Base-by-base conservation (phyloP, 768 basidiomycete genomes). In the Pleurotus giganteus region DNA sequence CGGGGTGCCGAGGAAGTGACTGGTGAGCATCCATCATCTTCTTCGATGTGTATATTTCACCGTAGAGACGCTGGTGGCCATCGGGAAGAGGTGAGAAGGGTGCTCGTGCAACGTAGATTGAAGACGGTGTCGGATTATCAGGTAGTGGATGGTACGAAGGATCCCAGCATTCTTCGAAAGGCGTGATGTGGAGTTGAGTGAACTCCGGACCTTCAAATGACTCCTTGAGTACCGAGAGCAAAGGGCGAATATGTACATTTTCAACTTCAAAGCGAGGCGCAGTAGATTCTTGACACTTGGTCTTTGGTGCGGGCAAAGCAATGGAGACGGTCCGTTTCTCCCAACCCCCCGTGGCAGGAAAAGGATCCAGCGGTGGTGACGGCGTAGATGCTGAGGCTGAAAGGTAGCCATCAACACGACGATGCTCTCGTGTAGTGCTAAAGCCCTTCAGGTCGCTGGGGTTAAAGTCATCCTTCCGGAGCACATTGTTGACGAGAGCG, bases 391-490 rank as follows among this genome's bases (percentile, higher is more conserved):
- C 15, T 26, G 9, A 46, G 19, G 4, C 15, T 12, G 34, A n/a
- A 36, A 24, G 9, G 41, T 23, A 44, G 12, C 39, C 28, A 50
- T 58, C 57, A 6, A 58, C n/a, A 1, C 45, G 31, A 12, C 37
- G 65, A 61, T 13, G 64, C 65, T 59, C 59, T 2, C 54, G 43
- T 4, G 51, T 17, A 3, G 59, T 59, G 27, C 39, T 57, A 50
- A 71, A 70, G 0, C 45, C 57, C 0, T 23, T 2, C 12, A 69
- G 55, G 27, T 64, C 59, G 5, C 56, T 27, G 0, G 17, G 5
- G 4, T 64, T 32, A 53, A 74, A 72, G 17, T 58, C 53, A 1
- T 57, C 57, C 8, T 64, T 57, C 0, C 59, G 42, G 3, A 73
- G 43, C 8, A 69, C 67, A 0, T 58, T 60, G 12, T 66, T 31